These are phyloP conservation scores for Pseudonitzschia multiseries DNA, from an alignment of 108 stramenopile genomes.

Conservation along the genomic window DNA sequence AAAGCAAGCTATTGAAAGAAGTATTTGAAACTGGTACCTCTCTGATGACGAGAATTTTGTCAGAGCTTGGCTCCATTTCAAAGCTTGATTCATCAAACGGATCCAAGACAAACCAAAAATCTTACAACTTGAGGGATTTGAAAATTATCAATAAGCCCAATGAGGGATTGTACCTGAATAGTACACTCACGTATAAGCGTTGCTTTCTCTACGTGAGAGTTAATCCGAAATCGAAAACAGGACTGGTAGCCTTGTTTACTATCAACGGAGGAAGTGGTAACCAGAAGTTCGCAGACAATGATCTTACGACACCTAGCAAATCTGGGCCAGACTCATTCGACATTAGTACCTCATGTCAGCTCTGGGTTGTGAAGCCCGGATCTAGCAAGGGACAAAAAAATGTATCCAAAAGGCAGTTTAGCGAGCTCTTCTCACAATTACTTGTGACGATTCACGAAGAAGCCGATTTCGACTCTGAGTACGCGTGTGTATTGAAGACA, in stretches of 20 bases:
- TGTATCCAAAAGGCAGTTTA: slow-evolving; percentile 65
- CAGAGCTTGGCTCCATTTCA: slow-evolving; percentile 84
- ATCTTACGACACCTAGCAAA: slow-evolving; percentile 42
- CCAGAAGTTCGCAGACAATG: slow-evolving; percentile 23
- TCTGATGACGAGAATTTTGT: slow-evolving; percentile 71
- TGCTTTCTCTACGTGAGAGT: slow-evolving; percentile 82
- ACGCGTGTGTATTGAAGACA: slow-evolving; percentile 53
- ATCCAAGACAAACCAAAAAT: slow-evolving; percentile 42
- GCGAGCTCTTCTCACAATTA: slow-evolving; percentile 64
- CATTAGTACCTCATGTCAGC: slow-evolving; percentile 55
- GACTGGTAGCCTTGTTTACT: slow-evolving; percentile 71
- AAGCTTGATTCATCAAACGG: slow-evolving; percentile 24
- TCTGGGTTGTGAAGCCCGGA: slow-evolving; percentile 86
- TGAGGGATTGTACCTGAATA: slow-evolving; percentile 71
- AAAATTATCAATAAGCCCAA: slow-evolving; percentile 52
- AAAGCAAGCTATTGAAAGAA: slow-evolving; percentile 59
- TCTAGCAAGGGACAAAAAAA: slow-evolving; percentile 55
- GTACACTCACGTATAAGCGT: slow-evolving; percentile 58
- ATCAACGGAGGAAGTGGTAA: slow-evolving; percentile 59
- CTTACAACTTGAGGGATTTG: slow-evolving; percentile 62
- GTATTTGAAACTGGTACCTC: slow-evolving; percentile 90
- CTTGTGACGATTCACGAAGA: slow-evolving; percentile 61
- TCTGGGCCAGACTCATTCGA: slow-evolving; percentile 40
- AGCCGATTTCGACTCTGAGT: slow-evolving; percentile 55
- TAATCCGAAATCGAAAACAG: slow-evolving; percentile 63